phyloP scores from a whole-genome alignment of 1,139 yeast species.

The Protomyces inundatus region DNA sequence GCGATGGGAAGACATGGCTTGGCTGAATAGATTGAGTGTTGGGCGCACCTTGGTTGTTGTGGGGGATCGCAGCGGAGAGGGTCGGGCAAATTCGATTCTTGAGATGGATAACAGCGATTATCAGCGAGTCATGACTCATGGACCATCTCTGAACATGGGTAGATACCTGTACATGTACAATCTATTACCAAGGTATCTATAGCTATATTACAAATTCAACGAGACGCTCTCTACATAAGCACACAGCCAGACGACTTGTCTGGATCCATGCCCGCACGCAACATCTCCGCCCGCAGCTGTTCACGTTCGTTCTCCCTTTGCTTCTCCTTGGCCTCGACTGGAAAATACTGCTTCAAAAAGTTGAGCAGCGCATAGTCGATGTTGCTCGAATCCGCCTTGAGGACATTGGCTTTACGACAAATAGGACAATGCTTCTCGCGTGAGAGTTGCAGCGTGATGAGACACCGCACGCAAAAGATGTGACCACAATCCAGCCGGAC shows the following conservation, averaged over 20 bases:
- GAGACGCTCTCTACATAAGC: neutral
- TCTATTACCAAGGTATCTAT: too few relatives aligned
- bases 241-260: neutral
- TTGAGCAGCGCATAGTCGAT: conserved; percentile 53
- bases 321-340: conserved; percentile 60
- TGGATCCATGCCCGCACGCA: conserved; percentile 5
- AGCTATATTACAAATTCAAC: too few relatives aligned
- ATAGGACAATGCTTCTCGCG: conserved; percentile 60
- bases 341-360: conserved; percentile 57
- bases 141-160: too few relatives aligned
- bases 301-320: conserved; percentile 57
- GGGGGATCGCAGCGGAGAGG: too few relatives aligned
- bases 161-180: too few relatives aligned
- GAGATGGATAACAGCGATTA: too few relatives aligned
- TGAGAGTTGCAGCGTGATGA: conserved; percentile 60
- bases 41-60: too few relatives aligned
- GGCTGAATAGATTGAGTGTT: too few relatives aligned
- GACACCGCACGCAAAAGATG: conserved; percentile 64
- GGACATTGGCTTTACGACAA: conserved; percentile 55
- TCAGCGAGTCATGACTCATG: too few relatives aligned
- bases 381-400: conserved; percentile 55
- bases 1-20: too few relatives aligned
- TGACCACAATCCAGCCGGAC: conserved; percentile 59
- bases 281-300: conserved; percentile 43
- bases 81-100: too few relatives aligned